Evolutionary conservation across 331 rosid species (phyloP).

Genomic region (Erythrophleum ivorense): DNA sequence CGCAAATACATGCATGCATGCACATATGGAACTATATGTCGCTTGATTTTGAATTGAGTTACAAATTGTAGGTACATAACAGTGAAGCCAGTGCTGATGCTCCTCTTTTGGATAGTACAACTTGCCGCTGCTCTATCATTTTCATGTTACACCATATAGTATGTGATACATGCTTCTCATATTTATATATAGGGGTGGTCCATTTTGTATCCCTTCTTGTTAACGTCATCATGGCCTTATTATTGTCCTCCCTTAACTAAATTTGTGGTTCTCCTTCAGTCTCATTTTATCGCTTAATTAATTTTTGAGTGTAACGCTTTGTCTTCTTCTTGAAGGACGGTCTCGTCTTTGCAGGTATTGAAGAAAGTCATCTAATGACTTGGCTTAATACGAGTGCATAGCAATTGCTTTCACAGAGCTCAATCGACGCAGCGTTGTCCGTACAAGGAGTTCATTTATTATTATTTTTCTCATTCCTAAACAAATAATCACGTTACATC

Average conservation of each 20-base stretch:
- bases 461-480: background rate
- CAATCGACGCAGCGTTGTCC: background rate
- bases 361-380: background rate
- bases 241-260: background rate
- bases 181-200: slow-evolving; percentile 15
- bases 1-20: background rate
- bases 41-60: background rate
- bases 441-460: background rate
- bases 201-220: background rate
- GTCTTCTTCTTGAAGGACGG: background rate
- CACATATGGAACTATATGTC: background rate
- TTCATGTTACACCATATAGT: slow-evolving; percentile 11
- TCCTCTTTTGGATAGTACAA: slow-evolving; percentile 5
- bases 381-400: slow-evolving; percentile 15
- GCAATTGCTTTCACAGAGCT: background rate
- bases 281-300: background rate
- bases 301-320: background rate
- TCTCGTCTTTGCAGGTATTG: background rate
- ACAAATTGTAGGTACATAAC: too few species aligned
- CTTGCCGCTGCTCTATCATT: slow-evolving; percentile 17
- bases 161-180: background rate
- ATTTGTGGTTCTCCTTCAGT: background rate
- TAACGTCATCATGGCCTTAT: background rate
- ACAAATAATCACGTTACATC: background rate
- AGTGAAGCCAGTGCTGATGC: background rate